Evolutionary conservation across 2,329 filamentous ascomycete genomes (phyloP).

Genomic region (Diplodia mutila): DNA sequence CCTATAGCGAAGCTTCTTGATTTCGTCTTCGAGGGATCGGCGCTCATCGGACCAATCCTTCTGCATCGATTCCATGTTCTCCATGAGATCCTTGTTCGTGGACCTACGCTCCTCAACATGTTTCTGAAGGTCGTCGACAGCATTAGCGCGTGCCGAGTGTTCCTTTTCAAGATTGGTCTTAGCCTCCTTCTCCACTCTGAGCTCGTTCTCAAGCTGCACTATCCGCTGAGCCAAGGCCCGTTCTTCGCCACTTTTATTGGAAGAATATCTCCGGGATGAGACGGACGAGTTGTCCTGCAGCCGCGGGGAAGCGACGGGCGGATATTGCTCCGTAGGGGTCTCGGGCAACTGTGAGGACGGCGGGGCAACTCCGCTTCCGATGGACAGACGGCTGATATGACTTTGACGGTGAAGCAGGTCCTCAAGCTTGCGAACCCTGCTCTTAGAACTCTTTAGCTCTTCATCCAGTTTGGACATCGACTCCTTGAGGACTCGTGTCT

Average conservation of each 20-base stretch:
- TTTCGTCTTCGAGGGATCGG: constrained; percentile 78
- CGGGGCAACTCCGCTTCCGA: constrained; percentile 51
- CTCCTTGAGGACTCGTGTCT: constrained; percentile 60
- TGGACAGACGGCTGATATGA: constrained; percentile 58
- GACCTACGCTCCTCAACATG: constrained; percentile 85
- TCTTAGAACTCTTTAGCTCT: constrained; percentile 84
- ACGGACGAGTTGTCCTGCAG: constrained; percentile 58
- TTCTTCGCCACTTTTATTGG: constrained; percentile 62
- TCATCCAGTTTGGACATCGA: constrained; percentile 61
- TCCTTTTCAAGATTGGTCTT: constrained; percentile 71
- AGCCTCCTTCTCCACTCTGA: constrained; percentile 72
- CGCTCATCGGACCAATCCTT: constrained; percentile 85
- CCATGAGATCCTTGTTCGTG: constrained; percentile 90
- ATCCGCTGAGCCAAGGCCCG: constrained; percentile 66
- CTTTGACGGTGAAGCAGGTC: constrained; percentile 86
- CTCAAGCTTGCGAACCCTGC: constrained; percentile 86
- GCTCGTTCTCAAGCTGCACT: constrained; percentile 74
- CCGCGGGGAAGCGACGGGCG: constrained; percentile 37
- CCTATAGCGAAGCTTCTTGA: constrained; percentile 73
- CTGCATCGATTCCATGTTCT: constrained; percentile 91
- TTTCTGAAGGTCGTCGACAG: constrained; percentile 65
- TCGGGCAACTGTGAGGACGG: constrained; percentile 41
- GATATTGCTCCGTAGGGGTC: constrained; percentile 43
- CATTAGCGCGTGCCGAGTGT: constrained; percentile 58
- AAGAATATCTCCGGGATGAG: constrained; percentile 64